Percentiles rank a stretch among this genome's conserved stretches.
Evolutionary conservation across 208 protist species (phyloP).

Genomic region (Trypanosoma grayi): DNA sequence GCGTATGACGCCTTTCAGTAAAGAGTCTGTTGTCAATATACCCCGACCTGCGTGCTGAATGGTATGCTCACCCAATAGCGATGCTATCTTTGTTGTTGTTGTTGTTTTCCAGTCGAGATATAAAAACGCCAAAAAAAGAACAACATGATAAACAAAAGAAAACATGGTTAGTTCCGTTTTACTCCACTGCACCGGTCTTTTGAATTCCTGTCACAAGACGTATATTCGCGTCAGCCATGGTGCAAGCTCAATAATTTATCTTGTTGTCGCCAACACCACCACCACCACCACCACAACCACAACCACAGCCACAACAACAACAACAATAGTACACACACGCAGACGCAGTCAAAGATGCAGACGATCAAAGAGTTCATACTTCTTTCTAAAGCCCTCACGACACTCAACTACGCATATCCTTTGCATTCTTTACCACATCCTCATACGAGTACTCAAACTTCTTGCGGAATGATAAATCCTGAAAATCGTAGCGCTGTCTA

Average conservation of each 20-base stretch:
- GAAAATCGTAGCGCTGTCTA: constrained; percentile 78
- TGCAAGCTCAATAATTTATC: no score
- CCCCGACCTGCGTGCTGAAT: neutral
- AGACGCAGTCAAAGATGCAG: no score
- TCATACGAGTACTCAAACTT: constrained; percentile 88
- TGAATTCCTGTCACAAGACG: no score
- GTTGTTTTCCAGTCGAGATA: neutral
- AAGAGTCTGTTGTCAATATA: neutral
- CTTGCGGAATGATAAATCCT: constrained; percentile 83
- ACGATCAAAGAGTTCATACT: no score
- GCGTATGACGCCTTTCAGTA: neutral
- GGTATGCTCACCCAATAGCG: neutral
- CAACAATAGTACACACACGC: no score
- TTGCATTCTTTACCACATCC: constrained; percentile 79
- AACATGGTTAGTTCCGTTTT: neutral
- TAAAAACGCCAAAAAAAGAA: neutral
- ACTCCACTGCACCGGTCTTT: no score
- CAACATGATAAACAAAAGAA: neutral
- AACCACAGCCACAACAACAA: constrained; percentile 14
- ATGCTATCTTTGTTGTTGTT: neutral
- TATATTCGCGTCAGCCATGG: neutral
- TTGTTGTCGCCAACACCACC: neutral
- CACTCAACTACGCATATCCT: constrained; percentile 76
- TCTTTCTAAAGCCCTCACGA: no score
- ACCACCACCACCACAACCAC: neutral